A percentile compares a stretch with the other conserved stretches of the same genome.
phyloP scores from a whole-genome alignment of 2,329 filamentous ascomycete genomes.

The Ophidiomyces ophidiicola region DNA sequence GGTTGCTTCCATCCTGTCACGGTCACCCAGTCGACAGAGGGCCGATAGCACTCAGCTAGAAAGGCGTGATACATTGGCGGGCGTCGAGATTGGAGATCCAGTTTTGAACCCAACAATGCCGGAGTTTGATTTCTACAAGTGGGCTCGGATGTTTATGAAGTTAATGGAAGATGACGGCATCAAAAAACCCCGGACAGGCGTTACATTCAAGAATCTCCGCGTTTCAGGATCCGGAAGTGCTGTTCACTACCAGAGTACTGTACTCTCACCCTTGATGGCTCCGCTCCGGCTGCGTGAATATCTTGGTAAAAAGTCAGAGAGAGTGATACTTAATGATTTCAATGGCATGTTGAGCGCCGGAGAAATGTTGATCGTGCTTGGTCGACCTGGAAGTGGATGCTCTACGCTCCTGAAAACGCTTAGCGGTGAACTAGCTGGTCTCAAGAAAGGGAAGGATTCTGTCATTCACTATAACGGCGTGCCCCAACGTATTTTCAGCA shows the following conservation, averaged over 20 bases:
- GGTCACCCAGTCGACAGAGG: conserved; percentile 4
- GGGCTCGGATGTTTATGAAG: conserved; percentile 39
- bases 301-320: conserved; percentile 41
- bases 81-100: conserved; percentile 36
- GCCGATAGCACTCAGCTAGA: conserved; percentile 7
- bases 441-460: conserved; percentile 55
- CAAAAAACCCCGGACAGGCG: conserved; percentile 43
- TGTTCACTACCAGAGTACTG: conserved; percentile 56
- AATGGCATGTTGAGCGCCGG: conserved; percentile 42
- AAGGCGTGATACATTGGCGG: conserved; percentile 26
- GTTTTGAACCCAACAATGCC: conserved; percentile 41
- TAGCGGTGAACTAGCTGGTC: conserved; percentile 67
- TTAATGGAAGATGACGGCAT: conserved; percentile 46
- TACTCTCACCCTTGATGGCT: conserved; percentile 46
- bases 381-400: conserved; percentile 42
- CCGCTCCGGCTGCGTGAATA: conserved; percentile 48
- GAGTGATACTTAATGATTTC: conserved; percentile 45
- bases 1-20: conserved; percentile 15
- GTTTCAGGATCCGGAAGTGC: conserved; percentile 56
- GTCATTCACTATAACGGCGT: conserved; percentile 66
- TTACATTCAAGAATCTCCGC: conserved; percentile 53
- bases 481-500: conserved; percentile 60
- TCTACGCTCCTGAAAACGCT: conserved; percentile 77
- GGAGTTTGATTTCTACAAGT: conserved; percentile 45
- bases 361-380: conserved; percentile 33